Percentiles rank a stretch among this genome's conserved stretches.
Conservation (phyloP, 768 basidiomycete species). For the Leccinum sublutescens region DNA sequence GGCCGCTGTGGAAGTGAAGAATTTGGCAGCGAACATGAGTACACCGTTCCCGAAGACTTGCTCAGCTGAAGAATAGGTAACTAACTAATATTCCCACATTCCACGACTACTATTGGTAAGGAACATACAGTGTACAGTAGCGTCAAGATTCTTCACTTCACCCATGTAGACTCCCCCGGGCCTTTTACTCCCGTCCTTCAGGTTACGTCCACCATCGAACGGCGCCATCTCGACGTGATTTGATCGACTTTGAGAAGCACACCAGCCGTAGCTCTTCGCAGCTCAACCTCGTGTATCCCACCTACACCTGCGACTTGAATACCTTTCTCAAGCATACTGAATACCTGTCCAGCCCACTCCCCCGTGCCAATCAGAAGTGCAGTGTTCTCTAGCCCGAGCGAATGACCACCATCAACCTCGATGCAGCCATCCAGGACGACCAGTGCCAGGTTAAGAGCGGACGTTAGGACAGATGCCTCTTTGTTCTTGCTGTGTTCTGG, state of each 20-base stretch:
- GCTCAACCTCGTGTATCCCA: conserved; percentile 57
- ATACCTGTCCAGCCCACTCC: conserved; percentile 79
- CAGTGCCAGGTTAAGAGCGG: conserved; percentile 76
- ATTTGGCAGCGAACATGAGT: conserved; percentile 24
- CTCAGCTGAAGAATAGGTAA: not conserved
- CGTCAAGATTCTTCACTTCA: no score
- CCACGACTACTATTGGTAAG: not conserved
- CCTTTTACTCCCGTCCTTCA: not conserved
- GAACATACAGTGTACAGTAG: no score
- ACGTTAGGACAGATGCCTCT: conserved; percentile 71
- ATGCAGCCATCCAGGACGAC: conserved; percentile 72
- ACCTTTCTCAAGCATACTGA: conserved; percentile 65
- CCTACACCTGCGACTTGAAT: conserved; percentile 59
- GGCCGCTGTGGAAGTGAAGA: conserved; percentile 10
- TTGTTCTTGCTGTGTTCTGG: conserved; percentile 35
- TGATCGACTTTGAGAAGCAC: conserved; percentile 80
- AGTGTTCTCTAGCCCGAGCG: conserved; percentile 74
- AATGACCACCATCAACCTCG: conserved; percentile 74
- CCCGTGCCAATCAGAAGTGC: conserved; percentile 64
- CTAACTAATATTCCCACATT: not conserved
- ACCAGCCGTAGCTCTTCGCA: conserved; percentile 73
- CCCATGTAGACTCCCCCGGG: no score
- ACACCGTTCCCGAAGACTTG: not conserved
- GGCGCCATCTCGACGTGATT: conserved; percentile 63
- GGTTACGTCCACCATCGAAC: conserved; percentile 54